Evolutionary conservation across 441 rosid genomes (phyloP).

Genomic region (Melianthus villosus): DNA sequence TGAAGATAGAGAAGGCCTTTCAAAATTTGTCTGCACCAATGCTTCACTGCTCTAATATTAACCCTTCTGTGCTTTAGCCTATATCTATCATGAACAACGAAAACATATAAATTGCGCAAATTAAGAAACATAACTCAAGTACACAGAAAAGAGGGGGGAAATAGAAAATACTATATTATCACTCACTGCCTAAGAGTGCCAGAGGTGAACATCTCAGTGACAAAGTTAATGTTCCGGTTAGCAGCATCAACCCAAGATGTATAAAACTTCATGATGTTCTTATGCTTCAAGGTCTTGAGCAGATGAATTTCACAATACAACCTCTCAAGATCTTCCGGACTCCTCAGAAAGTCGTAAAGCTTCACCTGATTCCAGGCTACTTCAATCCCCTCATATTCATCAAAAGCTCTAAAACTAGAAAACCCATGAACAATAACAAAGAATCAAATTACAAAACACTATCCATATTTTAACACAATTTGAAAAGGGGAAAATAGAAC

Average conservation of each 20-base stretch:
- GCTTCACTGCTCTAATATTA: conserved; percentile 83
- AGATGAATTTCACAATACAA: conserved; percentile 87
- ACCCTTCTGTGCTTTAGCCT: conserved; percentile 79
- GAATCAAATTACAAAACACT: conserved; percentile 9
- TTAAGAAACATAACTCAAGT: too few species aligned
- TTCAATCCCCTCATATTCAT: conserved; percentile 87
- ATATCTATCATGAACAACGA: conserved; percentile 25
- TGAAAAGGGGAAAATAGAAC: conserved; percentile 15
- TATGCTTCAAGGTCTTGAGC: conserved; percentile 76
- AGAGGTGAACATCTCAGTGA: conserved; percentile 94
- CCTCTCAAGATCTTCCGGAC: conserved; percentile 87
- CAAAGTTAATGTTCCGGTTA: conserved; percentile 73
- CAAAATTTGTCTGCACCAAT: conserved; percentile 95
- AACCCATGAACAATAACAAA: conserved; percentile 12
- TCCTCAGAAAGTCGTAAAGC: conserved; percentile 70
- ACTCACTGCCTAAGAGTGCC: conserved; percentile 92
- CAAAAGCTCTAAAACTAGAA: conserved; percentile 79
- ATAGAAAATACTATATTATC: too few species aligned
- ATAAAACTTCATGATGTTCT: conserved; percentile 83
- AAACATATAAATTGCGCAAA: not conserved
- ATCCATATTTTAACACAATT: conserved; percentile 11
- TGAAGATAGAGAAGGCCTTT: conserved; percentile 75
- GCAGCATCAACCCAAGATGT: conserved; percentile 80
- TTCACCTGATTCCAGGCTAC: conserved; percentile 97
- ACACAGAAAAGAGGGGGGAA: too few species aligned